A percentile compares a stretch with the other conserved stretches of the same genome.
phyloP scores from a whole-genome alignment of 179 eudicot genomes.

The Amaranthus tricolor region DNA sequence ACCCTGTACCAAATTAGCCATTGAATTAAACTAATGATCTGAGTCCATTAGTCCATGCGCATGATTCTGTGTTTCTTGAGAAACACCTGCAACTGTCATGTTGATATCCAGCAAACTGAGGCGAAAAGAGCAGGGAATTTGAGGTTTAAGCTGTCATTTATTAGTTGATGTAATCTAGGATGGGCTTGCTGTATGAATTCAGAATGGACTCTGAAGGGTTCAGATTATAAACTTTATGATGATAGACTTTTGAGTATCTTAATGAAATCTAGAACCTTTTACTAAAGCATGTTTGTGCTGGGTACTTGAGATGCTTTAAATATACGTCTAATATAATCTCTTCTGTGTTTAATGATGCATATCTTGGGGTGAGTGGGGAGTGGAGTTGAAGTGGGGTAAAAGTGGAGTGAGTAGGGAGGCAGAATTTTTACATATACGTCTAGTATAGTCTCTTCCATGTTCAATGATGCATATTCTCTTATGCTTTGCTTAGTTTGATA shows the following conservation, averaged over 20 bases:
- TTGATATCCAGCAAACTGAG: neutral
- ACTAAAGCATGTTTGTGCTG: neutral
- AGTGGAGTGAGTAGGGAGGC: too few species aligned
- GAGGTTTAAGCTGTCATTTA: neutral
- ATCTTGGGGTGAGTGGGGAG: too few species aligned
- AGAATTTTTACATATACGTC: too few species aligned
- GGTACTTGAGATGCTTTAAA: neutral
- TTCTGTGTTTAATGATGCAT: neutral
- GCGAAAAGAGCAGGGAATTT: neutral
- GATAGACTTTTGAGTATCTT: neutral
- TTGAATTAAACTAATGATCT: too few species aligned
- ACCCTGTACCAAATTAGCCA: too few species aligned
- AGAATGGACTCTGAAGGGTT: neutral
- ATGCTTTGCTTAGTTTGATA: neutral
- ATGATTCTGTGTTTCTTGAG: neutral
- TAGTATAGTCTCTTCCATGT: too few species aligned
- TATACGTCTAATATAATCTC: neutral
- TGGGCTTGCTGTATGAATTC: neutral
- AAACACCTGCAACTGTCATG: neutral
- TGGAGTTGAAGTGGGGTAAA: too few species aligned
- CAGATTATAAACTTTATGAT: neutral
- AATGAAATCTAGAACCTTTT: neutral
- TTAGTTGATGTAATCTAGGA: neutral
- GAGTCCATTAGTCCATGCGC: too few species aligned
- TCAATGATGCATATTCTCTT: neutral